Evolutionary conservation across 768 basidiomycete species (phyloP).

Genomic region (Phanerochaete carnosa): DNA sequence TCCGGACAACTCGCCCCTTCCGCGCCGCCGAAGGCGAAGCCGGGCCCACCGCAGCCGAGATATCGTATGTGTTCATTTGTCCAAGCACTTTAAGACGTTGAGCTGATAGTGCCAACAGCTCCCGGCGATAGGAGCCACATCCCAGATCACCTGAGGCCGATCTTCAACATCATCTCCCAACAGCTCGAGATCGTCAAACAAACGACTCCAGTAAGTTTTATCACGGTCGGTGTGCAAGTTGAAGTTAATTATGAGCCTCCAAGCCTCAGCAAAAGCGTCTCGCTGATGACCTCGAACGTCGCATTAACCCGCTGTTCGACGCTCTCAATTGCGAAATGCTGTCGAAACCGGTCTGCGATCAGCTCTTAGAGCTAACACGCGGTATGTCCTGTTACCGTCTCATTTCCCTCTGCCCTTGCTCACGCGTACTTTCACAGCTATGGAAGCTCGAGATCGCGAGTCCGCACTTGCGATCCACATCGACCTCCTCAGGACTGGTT

Average conservation of each 20-base stretch:
- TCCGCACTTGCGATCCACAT: constrained; percentile 82
- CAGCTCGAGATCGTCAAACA: constrained; percentile 70
- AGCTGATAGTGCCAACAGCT: constrained; percentile 45
- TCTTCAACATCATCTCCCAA: constrained; percentile 61
- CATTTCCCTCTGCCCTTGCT: too few species aligned
- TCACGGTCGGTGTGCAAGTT: constrained; percentile 8
- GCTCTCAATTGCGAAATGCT: constrained; percentile 89
- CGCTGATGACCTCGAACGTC: constrained; percentile 81
- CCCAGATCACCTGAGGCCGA: constrained; percentile 60
- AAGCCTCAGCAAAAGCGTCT: constrained; percentile 82
- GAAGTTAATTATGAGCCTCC: too few species aligned
- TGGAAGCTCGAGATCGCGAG: constrained; percentile 74
- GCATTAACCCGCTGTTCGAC: constrained; percentile 85
- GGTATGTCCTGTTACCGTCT: constrained; percentile 46
- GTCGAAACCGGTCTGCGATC: constrained; percentile 67
- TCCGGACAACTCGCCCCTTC: constrained; percentile 16
- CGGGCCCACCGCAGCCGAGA: constrained; percentile 46
- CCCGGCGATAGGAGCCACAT: constrained; percentile 90
- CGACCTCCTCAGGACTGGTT: constrained; percentile 76
- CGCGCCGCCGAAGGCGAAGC: constrained; percentile 31
- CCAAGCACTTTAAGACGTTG: not conserved
- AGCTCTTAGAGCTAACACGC: constrained; percentile 64
- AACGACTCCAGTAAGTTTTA: constrained; percentile 61
- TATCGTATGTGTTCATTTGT: constrained; percentile 51
- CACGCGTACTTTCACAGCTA: constrained; percentile 57